Base-by-base conservation (phyloP, 345 rosid species). In the Lumnitzera racemosa region DNA sequence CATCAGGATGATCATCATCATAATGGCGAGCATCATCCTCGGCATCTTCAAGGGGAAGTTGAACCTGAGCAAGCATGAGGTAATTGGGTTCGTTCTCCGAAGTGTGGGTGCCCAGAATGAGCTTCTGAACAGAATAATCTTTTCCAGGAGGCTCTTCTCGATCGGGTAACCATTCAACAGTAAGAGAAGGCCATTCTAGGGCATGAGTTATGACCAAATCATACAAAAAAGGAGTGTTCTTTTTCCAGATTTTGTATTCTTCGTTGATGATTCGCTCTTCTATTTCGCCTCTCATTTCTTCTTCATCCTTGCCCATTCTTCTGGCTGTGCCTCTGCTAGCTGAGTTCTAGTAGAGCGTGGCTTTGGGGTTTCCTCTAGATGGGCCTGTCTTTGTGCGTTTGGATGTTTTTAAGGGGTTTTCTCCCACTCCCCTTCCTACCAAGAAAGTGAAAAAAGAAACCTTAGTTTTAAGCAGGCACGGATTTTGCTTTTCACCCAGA, bases 201-300 rank as follows among this genome's bases (percentile, higher is more conserved):
- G 99, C 99, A 55, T 94, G 99, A 48, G 97, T 94, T 47, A 94
- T 90, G 60, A 94, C 96, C 43, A 94, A 85, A 74, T 94, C 97
- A 74, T 94, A 94, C 15, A 94, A 86, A 70, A 94, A 94, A 10
- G 97, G 99, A 25, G 99, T 94, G 78, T 94, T 94, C 81, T 94
- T 94, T 80, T 90, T 94, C 99, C 99, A 94, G 59, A 94, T 90
- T 84, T 94, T 90, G 85, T 94, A 94, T 71, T 90, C 99, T 74
- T 94, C 97, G 67, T 88, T 94, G 70, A 94, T 84, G 55, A 90
- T 72, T 36, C 97, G 56, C 77, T 94, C 99, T 75, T 94, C 99
- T 15, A 90, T 80, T 79, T 94, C 97, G 1, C 96, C 96, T 43
- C 97, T 73, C 97, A 90, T 88, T 67, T 90, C 99, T 65, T 86